A percentile compares a stretch with the other conserved stretches of the same genome.
These are phyloP conservation scores for Macrolepiota fuliginosa DNA, from an alignment of 768 basidiomycete species.

Conservation along the genomic window DNA sequence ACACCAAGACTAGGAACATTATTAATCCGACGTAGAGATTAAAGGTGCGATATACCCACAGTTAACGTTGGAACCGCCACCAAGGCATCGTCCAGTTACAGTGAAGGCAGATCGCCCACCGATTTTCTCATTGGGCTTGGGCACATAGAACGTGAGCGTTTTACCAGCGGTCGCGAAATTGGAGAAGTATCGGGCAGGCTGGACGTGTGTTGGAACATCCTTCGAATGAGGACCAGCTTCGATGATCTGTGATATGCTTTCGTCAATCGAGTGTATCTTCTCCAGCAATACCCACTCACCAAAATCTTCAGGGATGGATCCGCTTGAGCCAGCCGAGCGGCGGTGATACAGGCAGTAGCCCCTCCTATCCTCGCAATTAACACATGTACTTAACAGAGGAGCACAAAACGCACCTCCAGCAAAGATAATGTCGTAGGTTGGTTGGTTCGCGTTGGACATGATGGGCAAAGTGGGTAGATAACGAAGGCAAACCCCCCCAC, in stretches of 20 bases:
- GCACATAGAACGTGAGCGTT: conserved; percentile 43
- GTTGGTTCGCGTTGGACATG: conserved; percentile 1
- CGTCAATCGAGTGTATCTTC: background rate
- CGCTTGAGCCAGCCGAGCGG: conserved; percentile 51
- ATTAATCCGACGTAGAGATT: background rate
- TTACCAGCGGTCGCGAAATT: conserved; percentile 38
- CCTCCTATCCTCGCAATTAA: conserved; percentile 35
- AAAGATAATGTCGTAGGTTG: conserved; percentile 46
- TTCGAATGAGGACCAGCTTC: conserved; percentile 56
- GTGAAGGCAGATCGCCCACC: conserved; percentile 44
- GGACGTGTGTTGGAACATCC: conserved; percentile 44
- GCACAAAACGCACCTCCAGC: conserved; percentile 44
- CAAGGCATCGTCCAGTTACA: conserved; percentile 47
- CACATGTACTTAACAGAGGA: background rate
- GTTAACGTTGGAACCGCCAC: conserved; percentile 64
- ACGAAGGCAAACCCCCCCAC: background rate
- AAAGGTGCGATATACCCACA: conserved; percentile 31
- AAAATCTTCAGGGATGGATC: conserved; percentile 57
- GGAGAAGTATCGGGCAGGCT: conserved; percentile 49
- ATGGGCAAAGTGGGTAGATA: background rate
- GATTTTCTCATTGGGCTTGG: conserved; percentile 38
- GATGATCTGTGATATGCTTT: conserved; percentile 33
- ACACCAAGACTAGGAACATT: conserved; percentile 41
- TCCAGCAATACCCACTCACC: conserved; percentile 21
- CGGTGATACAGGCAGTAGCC: conserved; percentile 53